These are phyloP conservation scores for Schwanniomyces sp. DNA, from an alignment of 805 yeast species.

Conservation along the genomic window DNA sequence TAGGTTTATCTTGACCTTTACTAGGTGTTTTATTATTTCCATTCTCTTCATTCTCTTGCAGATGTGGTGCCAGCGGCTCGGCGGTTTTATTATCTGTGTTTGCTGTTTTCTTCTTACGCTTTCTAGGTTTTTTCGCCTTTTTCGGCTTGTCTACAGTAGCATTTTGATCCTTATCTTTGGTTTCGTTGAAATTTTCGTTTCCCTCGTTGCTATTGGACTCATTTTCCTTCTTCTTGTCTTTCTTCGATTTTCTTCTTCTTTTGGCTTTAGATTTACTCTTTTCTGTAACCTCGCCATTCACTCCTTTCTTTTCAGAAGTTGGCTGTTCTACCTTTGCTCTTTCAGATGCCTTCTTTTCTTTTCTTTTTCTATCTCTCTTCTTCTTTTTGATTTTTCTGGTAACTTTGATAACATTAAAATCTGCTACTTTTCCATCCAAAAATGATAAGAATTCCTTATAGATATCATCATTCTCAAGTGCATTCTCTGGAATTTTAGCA, in stretches of 20 bases:
- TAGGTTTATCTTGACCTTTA: not conserved
- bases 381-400: slow-evolving; percentile 9
- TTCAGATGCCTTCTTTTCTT: slow-evolving; percentile 9
- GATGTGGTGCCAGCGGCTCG: not conserved
- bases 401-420: slow-evolving; percentile 9
- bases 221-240: slow-evolving; percentile 2
- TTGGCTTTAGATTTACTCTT: slow-evolving; percentile 1
- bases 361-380: slow-evolving; percentile 7
- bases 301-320: slow-evolving; percentile 1
- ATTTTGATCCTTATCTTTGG: slow-evolving; percentile 3
- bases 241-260: slow-evolving; percentile 2
- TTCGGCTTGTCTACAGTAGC: slow-evolving; percentile 2
- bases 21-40: not conserved
- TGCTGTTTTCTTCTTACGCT: slow-evolving; percentile 1
- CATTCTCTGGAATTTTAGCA: not conserved
- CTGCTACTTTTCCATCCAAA: slow-evolving; percentile 6
- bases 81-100: not conserved
- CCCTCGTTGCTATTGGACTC: slow-evolving; percentile 1
- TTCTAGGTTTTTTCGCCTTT: slow-evolving; percentile 5
- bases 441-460: slow-evolving; percentile 9
- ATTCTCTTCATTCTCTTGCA: not conserved
- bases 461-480: slow-evolving; percentile 12
- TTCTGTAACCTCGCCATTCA: slow-evolving; percentile 5
- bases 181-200: not conserved
- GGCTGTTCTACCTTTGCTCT: slow-evolving; percentile 4